Base-by-base conservation (phyloP, 352 stramenopile genomes). In the Phytophthora syringae region DNA sequence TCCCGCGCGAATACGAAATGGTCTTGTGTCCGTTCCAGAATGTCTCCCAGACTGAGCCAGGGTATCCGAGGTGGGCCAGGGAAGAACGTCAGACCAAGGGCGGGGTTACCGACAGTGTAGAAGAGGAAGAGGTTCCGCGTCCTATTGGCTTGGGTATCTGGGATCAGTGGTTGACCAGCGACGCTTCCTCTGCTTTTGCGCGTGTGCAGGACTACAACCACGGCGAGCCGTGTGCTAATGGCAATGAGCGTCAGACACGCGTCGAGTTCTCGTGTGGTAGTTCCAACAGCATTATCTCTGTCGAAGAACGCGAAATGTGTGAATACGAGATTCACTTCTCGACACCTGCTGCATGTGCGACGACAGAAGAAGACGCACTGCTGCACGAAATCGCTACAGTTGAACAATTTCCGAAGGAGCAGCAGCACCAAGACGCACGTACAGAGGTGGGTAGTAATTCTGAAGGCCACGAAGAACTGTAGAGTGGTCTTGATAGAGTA, bases 271-370 rank as follows among this genome's bases (percentile, higher is more conserved):
- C 72, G 18, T 98, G 94, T 67, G 91, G 90, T 12, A 44, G 58
- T 11, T 67, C 70, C 10, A 95, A 92, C 52, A 86, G 82, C 42
- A 61, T 98, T 1, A 12, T 95, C n/a, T 86, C 79, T 9, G 83
- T 97, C 7, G 86, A 98, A 49, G 94, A 98, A 72, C 81, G 85
- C 25, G 79, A 95, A 52, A 98, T 95, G 65, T 98, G 94, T 60
- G 64, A 86, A 28, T 98, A 98, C 69, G 76, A 85, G 13, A 77
- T 98, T 49, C 62, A 54, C 43, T 96, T 98, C 52, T 86, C 74
- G 52, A 89, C 84, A 0, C 81, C 84, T 0, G 84, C 81, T 2
- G 83, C 80, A 7, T 95, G 84, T 50, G 63, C 69, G 15, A 20
- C 18, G 11, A 27, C 30, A 5, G 56, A 87, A 56, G 36, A 72